Evolutionary conservation across 768 basidiomycete species (phyloP), one percentile per base, ranked within the genome.

Genomic region (Calvatia gigantea): DNA sequence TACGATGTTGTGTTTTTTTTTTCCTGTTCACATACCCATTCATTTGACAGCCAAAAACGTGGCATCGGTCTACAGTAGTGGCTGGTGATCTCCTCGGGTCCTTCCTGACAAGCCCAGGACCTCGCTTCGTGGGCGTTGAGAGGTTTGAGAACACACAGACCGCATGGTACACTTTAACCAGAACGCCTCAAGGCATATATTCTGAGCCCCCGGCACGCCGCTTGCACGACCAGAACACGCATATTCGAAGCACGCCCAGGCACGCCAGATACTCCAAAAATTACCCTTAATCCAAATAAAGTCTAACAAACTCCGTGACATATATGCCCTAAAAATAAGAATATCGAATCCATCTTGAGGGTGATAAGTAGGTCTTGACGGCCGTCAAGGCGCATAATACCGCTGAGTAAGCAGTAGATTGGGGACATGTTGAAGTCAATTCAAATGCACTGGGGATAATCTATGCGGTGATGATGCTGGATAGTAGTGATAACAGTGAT

Each of bases 221-320:
- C 23, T n/a, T 17, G 48, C 54, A 55, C 44, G 54, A 47, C 45
- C 38, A 19, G 6, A 29, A 55, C 44, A 55, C 46, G 45, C 33
- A 35, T 38, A 50, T 43, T 52, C 51, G 46, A 55, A 55, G 35
- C 14, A 47, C 37, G 21, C 39, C 44, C 27, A 47, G 37, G 54
- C 31, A 29, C 54, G 46, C 37, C 27, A 28, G 17, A 28, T 37
- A n/a, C 17, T 29, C 35, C 15, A 29, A 43, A 33, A 28, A 12
- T 28, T 33, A 37, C 23, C 33, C 38, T 17, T 38, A 41, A 39
- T 23, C 35, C 35, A 29, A 38, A 17, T 45, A 28, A n/a, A 38
- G 27, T 19, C 29, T 21, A 23, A 47, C 3, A 21, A 17, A 25
- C 43, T 35, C 44, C 23, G 38, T 25, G n/a, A 25, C 32, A 33